These are phyloP conservation scores for Globisporangium solare DNA, from an alignment of 352 stramenopile genomes.

Conservation along the genomic window DNA sequence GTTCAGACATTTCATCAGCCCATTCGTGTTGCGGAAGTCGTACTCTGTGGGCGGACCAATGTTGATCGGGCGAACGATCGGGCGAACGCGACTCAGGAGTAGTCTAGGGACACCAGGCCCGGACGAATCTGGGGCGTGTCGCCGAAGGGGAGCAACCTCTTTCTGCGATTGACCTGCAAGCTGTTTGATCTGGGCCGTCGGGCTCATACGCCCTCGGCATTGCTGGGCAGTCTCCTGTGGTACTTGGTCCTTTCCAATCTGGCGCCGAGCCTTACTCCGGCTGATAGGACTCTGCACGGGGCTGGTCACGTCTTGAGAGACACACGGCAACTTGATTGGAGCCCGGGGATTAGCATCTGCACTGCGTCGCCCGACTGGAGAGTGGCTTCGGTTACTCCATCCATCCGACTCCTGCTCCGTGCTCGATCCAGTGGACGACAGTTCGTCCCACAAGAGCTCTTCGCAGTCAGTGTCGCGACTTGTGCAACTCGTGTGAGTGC, in stretches of 20 bases:
- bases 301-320: not conserved
- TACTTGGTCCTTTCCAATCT: slow-evolving; percentile 1
- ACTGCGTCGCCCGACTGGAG: slow-evolving; percentile 3
- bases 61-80: slow-evolving; percentile 52
- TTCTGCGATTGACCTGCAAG: not conserved
- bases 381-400: slow-evolving; percentile 17
- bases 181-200: slow-evolving; percentile 3
- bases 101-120: not conserved
- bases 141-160: not conserved
- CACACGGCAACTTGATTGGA: not conserved
- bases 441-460: slow-evolving; percentile 33
- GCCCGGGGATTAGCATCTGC: not conserved
- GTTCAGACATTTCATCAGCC: slow-evolving; percentile 79
- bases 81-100: slow-evolving; percentile 31
- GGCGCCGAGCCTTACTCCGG: not conserved
- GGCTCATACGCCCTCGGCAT: slow-evolving; percentile 7
- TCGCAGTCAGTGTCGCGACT: slow-evolving; percentile 26
- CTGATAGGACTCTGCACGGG: not conserved
- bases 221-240: not conserved
- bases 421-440: slow-evolving; percentile 34
- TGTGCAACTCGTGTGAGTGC: slow-evolving; percentile 36
- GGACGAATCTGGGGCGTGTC: not conserved
- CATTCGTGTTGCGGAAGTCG: slow-evolving; percentile 76
- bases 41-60: slow-evolving; percentile 62
- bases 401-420: slow-evolving; percentile 23